These are phyloP conservation scores for Porphyrellus cyaneotinctus DNA, from an alignment of 768 basidiomycete genomes.

Conservation along the genomic window DNA sequence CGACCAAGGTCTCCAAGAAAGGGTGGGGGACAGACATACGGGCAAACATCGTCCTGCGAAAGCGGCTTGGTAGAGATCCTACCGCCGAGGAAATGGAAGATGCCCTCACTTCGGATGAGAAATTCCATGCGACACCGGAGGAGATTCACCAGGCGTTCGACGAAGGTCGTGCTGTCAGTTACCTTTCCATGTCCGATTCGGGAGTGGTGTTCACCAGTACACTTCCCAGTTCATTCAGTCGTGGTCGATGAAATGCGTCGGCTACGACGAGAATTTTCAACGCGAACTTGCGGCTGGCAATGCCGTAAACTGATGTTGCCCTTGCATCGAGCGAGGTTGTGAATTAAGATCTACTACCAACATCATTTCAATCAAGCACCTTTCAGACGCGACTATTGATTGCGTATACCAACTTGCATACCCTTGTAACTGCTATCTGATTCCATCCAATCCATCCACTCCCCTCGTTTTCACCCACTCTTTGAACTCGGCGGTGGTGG, in stretches of 20 bases:
- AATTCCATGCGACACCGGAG: conserved; percentile 10
- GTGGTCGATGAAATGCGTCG: conserved; percentile 18
- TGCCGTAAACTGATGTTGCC: neutral
- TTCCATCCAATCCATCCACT: too few species aligned
- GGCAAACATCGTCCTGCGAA: conserved; percentile 17
- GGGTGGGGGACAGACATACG: conserved; percentile 12
- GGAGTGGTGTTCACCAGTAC: neutral
- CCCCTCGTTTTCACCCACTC: too few species aligned
- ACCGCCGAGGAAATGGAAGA: conserved; percentile 3
- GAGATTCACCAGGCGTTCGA: conserved; percentile 17
- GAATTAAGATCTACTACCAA: too few species aligned
- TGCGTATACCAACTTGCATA: too few species aligned
- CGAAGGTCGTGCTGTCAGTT: conserved; percentile 10
- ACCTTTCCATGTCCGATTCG: neutral
- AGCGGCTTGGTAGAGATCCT: conserved; percentile 12
- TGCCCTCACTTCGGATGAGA: conserved; percentile 3
- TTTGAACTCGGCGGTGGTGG: conserved; percentile 35
- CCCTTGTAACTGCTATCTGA: too few species aligned
- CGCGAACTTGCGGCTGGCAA: conserved; percentile 15
- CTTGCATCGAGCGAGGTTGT: too few species aligned
- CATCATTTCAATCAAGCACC: too few species aligned
- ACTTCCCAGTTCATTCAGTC: conserved; percentile 12
- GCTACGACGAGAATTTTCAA: conserved; percentile 22
- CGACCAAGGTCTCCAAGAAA: conserved; percentile 10
- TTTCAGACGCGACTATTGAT: too few species aligned